Evolutionary conservation across 2,329 filamentous ascomycete genomes (phyloP).

Genomic region (Cladophialophora carrionii): DNA sequence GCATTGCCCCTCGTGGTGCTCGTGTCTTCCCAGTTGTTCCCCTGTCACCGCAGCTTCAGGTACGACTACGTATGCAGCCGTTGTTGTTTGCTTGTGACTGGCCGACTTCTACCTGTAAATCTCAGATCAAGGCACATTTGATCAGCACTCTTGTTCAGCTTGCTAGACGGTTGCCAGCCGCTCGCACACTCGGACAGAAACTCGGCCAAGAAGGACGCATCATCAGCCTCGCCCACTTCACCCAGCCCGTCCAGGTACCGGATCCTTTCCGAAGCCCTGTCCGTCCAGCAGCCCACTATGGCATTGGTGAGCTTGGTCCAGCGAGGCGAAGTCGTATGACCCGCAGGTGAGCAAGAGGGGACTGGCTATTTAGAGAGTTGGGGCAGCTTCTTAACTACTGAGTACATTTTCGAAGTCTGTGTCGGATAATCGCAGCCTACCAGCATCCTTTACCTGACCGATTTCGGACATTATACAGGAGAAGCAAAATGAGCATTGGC

Average conservation of each 20-base stretch:
- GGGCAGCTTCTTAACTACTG: not conserved
- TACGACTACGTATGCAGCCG: conserved; percentile 1
- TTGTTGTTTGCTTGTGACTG: not conserved
- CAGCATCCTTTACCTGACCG: not conserved
- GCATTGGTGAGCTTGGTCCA: not conserved
- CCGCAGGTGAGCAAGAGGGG: too few relatives aligned
- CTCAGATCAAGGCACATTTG: not conserved
- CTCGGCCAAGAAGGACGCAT: not conserved
- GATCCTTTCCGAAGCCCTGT: not conserved
- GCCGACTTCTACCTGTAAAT: not conserved
- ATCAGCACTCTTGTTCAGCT: not conserved
- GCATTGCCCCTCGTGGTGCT: not conserved
- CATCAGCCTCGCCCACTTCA: conserved; percentile 5
- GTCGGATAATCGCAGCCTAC: too few relatives aligned
- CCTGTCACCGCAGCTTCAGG: conserved; percentile 6
- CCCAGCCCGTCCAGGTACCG: conserved; percentile 2
- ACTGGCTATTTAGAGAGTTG: not conserved
- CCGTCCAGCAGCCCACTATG: not conserved
- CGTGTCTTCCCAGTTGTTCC: not conserved
- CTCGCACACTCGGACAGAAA: not conserved
- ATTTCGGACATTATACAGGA: not conserved
- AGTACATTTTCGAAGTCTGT: not conserved
- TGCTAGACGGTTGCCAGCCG: not conserved
- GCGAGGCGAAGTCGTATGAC: not conserved
- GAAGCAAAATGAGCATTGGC: not conserved